Conservation (phyloP, 768 basidiomycete species). For the Termitomyces eurrhizus region DNA sequence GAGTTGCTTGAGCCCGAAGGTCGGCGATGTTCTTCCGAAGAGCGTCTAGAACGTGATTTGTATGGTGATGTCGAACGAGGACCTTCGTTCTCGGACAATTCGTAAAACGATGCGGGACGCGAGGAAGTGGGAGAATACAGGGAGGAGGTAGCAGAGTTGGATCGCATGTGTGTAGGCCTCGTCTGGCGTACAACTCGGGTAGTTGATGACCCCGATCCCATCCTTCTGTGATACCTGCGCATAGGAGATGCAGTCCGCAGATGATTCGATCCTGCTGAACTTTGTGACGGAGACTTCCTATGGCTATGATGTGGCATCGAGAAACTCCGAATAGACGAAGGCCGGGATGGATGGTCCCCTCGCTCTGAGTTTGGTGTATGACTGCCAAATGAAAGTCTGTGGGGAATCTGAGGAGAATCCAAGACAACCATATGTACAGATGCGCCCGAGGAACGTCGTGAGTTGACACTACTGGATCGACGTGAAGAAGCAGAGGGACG, state of each 20-base stretch:
- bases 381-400: constrained; percentile 69
- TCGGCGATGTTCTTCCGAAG: constrained; percentile 44
- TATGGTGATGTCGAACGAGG: constrained; percentile 64
- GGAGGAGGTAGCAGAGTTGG: constrained; percentile 76
- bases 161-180: constrained; percentile 58
- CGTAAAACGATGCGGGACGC: constrained; percentile 74
- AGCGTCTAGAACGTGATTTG: constrained; percentile 44
- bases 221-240: constrained; percentile 74
- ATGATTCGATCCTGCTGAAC: constrained; percentile 68
- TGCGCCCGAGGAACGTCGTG: constrained; percentile 58
- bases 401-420: constrained; percentile 59
- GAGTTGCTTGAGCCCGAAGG: constrained; percentile 37
- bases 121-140: constrained; percentile 74
- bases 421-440: constrained; percentile 49
- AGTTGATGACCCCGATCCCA: constrained; percentile 71
- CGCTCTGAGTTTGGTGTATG: constrained; percentile 88
- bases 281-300: constrained; percentile 71
- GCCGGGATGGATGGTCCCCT: constrained; percentile 73
- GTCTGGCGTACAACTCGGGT: constrained; percentile 71
- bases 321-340: constrained; percentile 83
- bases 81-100: constrained; percentile 65
- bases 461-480: constrained; percentile 90
- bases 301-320: constrained; percentile 65
- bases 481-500: constrained; percentile 76
- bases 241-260: constrained; percentile 74